A percentile compares a stretch with the other conserved stretches of the same genome.
phyloP scores from a whole-genome alignment of 2,329 filamentous ascomycete genomes.

The Ascochyta clinopodiicola region DNA sequence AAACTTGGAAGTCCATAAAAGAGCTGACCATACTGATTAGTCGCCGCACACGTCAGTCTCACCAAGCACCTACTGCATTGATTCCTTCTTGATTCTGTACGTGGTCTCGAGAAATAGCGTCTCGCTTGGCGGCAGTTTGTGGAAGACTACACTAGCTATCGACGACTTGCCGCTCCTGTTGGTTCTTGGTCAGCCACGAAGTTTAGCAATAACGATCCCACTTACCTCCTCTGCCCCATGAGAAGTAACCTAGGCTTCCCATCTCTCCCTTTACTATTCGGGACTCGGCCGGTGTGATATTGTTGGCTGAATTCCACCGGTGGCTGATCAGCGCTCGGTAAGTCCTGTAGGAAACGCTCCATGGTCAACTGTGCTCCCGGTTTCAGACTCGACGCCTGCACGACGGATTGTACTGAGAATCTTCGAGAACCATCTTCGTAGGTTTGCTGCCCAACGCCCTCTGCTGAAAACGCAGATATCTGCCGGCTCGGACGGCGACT shows the following conservation, averaged over 20 bases:
- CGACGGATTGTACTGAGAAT: constrained; percentile 24
- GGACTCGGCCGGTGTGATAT: constrained; percentile 53
- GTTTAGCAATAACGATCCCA: neutral
- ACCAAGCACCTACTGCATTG: constrained; percentile 75
- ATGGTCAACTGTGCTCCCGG: constrained; percentile 51
- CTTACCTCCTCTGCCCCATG: constrained; percentile 92
- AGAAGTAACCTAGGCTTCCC: constrained; percentile 83
- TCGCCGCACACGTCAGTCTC: neutral
- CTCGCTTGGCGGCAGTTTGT: constrained; percentile 95
- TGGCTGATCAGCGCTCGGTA: constrained; percentile 50
- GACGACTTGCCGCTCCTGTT: constrained; percentile 94
- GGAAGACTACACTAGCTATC: constrained; percentile 98
- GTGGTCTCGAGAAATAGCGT: constrained; percentile 96
- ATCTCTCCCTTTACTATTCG: constrained; percentile 60
- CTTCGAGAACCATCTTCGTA: constrained; percentile 18
- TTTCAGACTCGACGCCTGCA: constrained; percentile 40
- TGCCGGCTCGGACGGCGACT: constrained; percentile 16
- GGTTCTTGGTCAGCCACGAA: constrained; percentile 22
- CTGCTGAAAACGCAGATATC: constrained; percentile 15
- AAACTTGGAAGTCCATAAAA: constrained; percentile 99
- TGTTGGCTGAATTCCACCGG: constrained; percentile 47
- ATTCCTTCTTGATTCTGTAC: constrained; percentile 90
- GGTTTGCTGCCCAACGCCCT: constrained; percentile 17
- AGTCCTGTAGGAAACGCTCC: constrained; percentile 53
- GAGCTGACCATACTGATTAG: constrained; percentile 64